Conservation (phyloP, 371 early-diverging fungal genomes). For the Actinomortierella ambigua region DNA sequence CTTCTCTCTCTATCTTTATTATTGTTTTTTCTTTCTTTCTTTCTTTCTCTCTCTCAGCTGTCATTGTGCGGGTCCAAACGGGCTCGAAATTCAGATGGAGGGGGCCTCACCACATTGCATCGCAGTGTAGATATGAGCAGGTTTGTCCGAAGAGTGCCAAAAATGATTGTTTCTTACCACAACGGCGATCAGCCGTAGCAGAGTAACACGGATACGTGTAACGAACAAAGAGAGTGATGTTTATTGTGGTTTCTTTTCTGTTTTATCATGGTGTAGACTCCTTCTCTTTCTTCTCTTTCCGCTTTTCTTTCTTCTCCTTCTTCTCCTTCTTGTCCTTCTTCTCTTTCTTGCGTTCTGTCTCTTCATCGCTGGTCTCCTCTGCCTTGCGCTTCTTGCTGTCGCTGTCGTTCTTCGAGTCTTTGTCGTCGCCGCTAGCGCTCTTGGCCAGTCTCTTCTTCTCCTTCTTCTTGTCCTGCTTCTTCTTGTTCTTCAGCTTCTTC, state of each 20-base stretch:
- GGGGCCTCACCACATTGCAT: neutral
- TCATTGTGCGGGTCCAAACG: too few species aligned
- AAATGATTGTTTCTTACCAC: neutral
- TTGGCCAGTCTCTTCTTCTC: constrained; percentile 5
- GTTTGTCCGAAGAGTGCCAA: neutral
- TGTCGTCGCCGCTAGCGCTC: constrained; percentile 4
- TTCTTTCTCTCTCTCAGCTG: too few species aligned
- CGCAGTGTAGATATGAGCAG: neutral
- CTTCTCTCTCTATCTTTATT: too few species aligned
- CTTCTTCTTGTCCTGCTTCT: constrained; percentile 5
- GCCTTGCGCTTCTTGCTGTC: constrained; percentile 26
- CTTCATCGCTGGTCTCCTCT: constrained; percentile 13
- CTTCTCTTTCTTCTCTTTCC: constrained; percentile 18
- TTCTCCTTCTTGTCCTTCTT: constrained; percentile 13
- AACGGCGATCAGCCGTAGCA: too few species aligned
- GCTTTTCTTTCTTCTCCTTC: constrained; percentile 8
- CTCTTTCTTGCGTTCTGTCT: neutral
- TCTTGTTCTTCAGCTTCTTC: constrained; percentile 6
- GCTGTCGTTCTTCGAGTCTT: constrained; percentile 12
- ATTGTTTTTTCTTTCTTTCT: too few species aligned
- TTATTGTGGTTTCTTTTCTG: too few species aligned
- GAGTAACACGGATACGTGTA: too few species aligned
- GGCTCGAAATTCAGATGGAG: too few species aligned
- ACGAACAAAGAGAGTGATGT: too few species aligned
- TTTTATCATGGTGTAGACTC: constrained; percentile 1